Evolutionary conservation across 2,329 filamentous ascomycete genomes (phyloP), one percentile per base, ranked within the genome.

Genomic region (Ceratocystiopsis sp.): DNA sequence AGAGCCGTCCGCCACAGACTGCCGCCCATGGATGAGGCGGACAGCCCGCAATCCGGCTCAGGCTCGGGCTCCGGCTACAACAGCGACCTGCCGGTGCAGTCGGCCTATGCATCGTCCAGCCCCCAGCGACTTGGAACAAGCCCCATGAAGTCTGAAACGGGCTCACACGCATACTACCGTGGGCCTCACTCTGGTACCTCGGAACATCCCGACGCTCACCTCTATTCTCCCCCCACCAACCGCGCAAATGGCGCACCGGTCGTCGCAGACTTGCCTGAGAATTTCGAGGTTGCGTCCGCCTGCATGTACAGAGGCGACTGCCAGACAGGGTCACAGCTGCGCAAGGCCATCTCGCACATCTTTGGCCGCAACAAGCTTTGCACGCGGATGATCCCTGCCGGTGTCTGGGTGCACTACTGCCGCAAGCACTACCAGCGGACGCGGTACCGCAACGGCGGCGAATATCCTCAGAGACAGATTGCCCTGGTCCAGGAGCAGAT

Each of bases 281-380:
- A 43, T 9, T 47, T 50, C 15, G 53, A 56, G 7, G 37, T 18
- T 1, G 39, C 38, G 3, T 39, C 48, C 0, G 42, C 52, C 19
- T 79, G 75, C 53, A 69, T 74, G 61, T 75, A 70, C 49, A 66
- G 70, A 15, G 57, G 63, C 1, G 63, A 71, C 47, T 80, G 76
- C 53, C 66, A 71, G 38, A 78, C 73, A 0, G 67, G 67, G 4
- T 75, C 73, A 6, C 67, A 73, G 44, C 69, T 70, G 19, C 74
- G 84, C 40, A 89, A 89, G 60, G 76, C 80, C 6, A 80, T 89
- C 46, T 85, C 80, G 0, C 82, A 91, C 54, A 72, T 87, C 44
- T 89, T 89, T 51, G 84, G 84, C 18, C 74, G 84, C 35, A 91
- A 91, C 65, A 91, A 91, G 60, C 67, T 72, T 9, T 80, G 76